These are phyloP conservation scores for Drechslerella coelobrocha DNA, from an alignment of 2,329 filamentous ascomycete genomes.

Conservation along the genomic window DNA sequence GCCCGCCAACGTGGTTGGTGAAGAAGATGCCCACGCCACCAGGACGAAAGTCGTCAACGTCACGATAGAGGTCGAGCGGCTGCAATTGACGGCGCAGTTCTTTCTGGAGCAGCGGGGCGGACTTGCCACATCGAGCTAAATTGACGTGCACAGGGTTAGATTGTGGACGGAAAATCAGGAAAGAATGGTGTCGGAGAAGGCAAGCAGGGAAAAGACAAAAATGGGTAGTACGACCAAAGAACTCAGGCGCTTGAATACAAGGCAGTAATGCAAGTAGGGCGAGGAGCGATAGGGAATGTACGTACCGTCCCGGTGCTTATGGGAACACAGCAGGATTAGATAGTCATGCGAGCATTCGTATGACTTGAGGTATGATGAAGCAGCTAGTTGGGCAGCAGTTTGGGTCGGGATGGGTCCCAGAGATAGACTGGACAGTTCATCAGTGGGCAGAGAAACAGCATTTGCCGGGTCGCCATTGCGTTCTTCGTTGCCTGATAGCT, in stretches of 20 bases:
- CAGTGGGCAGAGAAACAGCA: slow-evolving; percentile 20
- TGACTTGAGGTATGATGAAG: slow-evolving; percentile 62
- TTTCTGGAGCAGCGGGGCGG: slow-evolving; percentile 82
- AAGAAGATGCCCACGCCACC: slow-evolving; percentile 96
- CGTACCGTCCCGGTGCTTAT: slow-evolving; percentile 77
- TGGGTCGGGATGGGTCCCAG: slow-evolving; percentile 56
- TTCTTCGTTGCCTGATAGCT: background rate
- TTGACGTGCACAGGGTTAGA: background rate
- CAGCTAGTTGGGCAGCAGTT: slow-evolving; percentile 53
- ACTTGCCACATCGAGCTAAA: slow-evolving; percentile 84
- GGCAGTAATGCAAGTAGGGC: background rate
- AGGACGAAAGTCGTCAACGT: slow-evolving; percentile 84
- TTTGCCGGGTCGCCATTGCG: background rate
- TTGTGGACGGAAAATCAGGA: too few species aligned
- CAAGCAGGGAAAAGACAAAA: background rate
- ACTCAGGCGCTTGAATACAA: background rate
- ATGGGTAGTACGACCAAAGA: background rate
- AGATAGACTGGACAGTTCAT: slow-evolving; percentile 40
- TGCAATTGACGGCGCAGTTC: slow-evolving; percentile 90
- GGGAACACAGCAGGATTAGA: slow-evolving; percentile 91
- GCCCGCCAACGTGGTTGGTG: slow-evolving; percentile 92
- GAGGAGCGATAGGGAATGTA: background rate
- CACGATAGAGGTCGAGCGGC: slow-evolving; percentile 81
- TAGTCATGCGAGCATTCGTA: slow-evolving; percentile 80
- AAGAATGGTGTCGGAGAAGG: too few species aligned